Evolutionary conservation across 2,329 filamentous ascomycete genomes (phyloP), one percentile per base, ranked within the genome.

Genomic region (Cyphellophora europaea): DNA sequence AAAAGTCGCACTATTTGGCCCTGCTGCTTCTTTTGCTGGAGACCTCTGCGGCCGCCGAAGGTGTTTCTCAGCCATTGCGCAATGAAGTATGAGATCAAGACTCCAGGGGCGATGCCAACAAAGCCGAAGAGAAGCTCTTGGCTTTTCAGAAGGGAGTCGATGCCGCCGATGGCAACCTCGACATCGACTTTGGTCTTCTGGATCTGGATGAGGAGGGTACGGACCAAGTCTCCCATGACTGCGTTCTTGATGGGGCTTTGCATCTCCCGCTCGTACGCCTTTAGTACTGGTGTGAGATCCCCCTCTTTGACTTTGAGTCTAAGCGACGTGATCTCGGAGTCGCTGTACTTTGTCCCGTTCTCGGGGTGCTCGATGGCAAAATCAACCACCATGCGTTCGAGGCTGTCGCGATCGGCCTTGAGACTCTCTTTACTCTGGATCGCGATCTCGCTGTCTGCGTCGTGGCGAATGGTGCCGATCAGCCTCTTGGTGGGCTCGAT

Each of bases 171-270:
- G 11, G 91, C 91, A 42, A 96, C 79, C 58, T 98, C 91, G 10
- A 98, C 78, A 53, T 98, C 91, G 6, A 98, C 91, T 65, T 98
- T 98, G 14, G 91, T 96, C 69, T 98, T 98, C 53, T 98, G 91
- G 23, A 98, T 80, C 55, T 98, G 91, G 36, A 98, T 96, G 29
- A 98, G 69, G 17, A 98, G 74, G 4, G 89, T 87, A 33, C 89
- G 79, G 21, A 96, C 74, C 17, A 98, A 70, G 50, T 96, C 89
- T 8, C 91, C 91, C 18, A 77, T 74, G 12, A 98, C 61, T 0
- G 88, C 84, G 5, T 89, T 88, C 36, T 79, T 68, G 41, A 98
- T 77, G 1, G 91, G 91, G 30, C 69, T 81, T 34, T 82, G 74
- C 27, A 98, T 67, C 48, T 95, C 89, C 53, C 82, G 79, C 55